A percentile compares a stretch with the other conserved stretches of the same genome.
Evolutionary conservation across 129 eudicot species (phyloP).

Genomic region (Flaveria bidentis): DNA sequence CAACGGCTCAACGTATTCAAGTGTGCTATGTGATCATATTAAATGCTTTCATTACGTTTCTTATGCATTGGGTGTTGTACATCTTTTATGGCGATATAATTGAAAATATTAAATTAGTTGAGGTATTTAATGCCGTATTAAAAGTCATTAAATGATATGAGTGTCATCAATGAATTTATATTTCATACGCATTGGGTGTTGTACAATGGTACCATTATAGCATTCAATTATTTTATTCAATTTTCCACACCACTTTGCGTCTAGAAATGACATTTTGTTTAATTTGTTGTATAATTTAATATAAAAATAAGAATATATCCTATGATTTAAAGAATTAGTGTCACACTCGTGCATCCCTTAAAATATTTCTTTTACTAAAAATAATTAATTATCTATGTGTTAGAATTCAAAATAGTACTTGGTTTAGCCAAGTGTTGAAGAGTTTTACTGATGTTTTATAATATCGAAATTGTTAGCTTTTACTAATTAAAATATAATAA

Average conservation of each 20-base stretch:
- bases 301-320: neutral
- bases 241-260: neutral
- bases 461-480: too few relatives aligned
- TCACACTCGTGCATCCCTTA: neutral
- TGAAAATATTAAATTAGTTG: constrained; percentile 45
- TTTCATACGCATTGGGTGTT: constrained; percentile 45
- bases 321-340: neutral
- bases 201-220: constrained; percentile 36
- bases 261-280: neutral
- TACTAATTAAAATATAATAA: too few relatives aligned
- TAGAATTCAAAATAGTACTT: too few relatives aligned
- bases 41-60: constrained; percentile 35
- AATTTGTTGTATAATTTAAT: neutral
- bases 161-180: constrained; percentile 42
- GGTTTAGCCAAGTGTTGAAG: too few relatives aligned
- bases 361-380: too few relatives aligned
- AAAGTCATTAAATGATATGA: constrained; percentile 44
- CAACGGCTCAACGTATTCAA: constrained; percentile 33
- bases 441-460: too few relatives aligned
- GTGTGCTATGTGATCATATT: constrained; percentile 33
- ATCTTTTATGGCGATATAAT: constrained; percentile 35
- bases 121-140: constrained; percentile 37
- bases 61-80: constrained; percentile 46
- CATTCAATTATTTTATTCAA: constrained; percentile 23
- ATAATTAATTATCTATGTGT: too few relatives aligned